Evolutionary conservation across 441 rosid species (phyloP), one percentile per base, ranked within the genome.

Genomic region (Erodium texanum): DNA sequence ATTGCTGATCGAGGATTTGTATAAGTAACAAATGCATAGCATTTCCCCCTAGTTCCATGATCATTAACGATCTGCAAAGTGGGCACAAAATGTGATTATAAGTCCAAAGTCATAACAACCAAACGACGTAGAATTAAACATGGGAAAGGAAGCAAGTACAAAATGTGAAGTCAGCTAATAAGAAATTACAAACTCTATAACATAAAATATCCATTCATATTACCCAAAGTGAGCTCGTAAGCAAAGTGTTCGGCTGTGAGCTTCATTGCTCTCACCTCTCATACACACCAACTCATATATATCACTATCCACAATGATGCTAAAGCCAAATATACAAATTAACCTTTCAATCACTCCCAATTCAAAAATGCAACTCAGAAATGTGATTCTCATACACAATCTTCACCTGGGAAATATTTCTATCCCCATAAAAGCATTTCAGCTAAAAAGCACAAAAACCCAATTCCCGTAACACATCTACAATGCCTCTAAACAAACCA

Each of bases 11-110:
- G 79, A 66, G 88, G 98, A 69, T 86, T 90, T 43, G 87, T 72
- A 71, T 77, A 93, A 67, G 97, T 93, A 62, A 90, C 92, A 71
- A 90, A 90, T 62, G 89, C 88, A 70, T 85, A 90, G 78, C 96
- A 90, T 76, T 87, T 92, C 65, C 98, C 98, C 69, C 87, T 86
- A 16, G 87, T 75, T 22, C 82, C 73, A 24, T 79, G 83, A 52
- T 92, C 96, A 72, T 84, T 88, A 27, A 92, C 80, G 65, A 92
- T 85, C 97, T 92, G 85, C 75, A 75, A 27, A 15, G 32, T 67
- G 78, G 27, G 68, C 18, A 24, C 38, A 67, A n/a, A 1, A 3
- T 27, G 18, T n/a, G 6, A 4, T 16, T 15, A 50, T 16, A 16
- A n/a, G 3, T 50, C 58, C 41, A 0, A 15, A 15, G 5, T 7